These are phyloP conservation scores for Castanea sativa DNA, from an alignment of 306 rosid genomes.

Conservation along the genomic window DNA sequence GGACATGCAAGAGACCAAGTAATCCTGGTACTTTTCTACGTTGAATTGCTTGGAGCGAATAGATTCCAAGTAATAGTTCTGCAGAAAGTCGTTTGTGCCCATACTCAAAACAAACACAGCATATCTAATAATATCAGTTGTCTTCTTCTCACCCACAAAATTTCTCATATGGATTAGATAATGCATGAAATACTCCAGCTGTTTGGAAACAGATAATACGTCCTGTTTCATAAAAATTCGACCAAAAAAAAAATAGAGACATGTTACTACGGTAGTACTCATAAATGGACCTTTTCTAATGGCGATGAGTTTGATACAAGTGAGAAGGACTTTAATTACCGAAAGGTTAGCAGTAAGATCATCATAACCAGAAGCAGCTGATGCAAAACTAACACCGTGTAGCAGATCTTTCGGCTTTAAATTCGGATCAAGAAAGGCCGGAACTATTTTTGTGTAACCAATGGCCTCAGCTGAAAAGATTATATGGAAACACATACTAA, in stretches of 20 bases:
- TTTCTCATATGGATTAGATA: constrained; percentile 47
- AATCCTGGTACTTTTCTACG: constrained; percentile 40
- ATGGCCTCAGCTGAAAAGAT: constrained; percentile 55
- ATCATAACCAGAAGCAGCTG: constrained; percentile 78
- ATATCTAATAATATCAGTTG: constrained; percentile 44
- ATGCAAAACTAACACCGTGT: constrained; percentile 80
- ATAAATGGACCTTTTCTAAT: neutral
- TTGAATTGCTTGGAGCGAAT: constrained; percentile 56
- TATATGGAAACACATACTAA: neutral
- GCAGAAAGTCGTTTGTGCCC: constrained; percentile 78
- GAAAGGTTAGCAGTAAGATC: constrained; percentile 70
- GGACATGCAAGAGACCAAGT: constrained; percentile 52
- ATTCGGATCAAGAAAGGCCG: constrained; percentile 68
- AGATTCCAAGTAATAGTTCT: constrained; percentile 67
- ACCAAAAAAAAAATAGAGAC: neutral
- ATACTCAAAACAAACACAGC: constrained; percentile 53
- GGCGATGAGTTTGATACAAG: neutral
- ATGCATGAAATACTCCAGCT: constrained; percentile 61
- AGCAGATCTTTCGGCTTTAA: constrained; percentile 44
- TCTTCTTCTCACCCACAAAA: constrained; percentile 40
- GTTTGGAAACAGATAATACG: constrained; percentile 53
- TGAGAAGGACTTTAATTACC: constrained; percentile 23
- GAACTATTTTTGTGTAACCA: constrained; percentile 49
- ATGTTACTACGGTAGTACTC: neutral
- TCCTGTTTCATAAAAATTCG: constrained; percentile 39